These are phyloP conservation scores for Dendrobium huoshanense DNA, from an alignment of 106 monocot species.

Conservation along the genomic window DNA sequence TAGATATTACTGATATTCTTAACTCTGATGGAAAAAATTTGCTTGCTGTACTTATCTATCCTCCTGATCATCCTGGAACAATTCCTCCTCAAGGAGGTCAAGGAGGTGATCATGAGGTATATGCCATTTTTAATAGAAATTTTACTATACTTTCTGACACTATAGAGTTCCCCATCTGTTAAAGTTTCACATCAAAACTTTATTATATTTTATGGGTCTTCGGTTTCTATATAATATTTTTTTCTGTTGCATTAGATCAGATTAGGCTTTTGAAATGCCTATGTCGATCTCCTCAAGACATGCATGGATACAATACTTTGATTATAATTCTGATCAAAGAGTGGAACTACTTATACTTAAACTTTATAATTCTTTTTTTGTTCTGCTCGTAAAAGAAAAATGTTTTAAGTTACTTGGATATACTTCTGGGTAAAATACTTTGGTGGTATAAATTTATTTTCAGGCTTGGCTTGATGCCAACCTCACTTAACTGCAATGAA, in stretches of 20 bases:
- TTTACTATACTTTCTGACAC: background rate
- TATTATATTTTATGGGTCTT: background rate
- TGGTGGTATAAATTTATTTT: background rate
- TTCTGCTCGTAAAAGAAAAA: background rate
- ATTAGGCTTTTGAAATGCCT: background rate
- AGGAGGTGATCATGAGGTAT: constrained; percentile 99
- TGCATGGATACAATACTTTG: background rate
- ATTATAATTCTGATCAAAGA: background rate
- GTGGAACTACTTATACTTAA: background rate
- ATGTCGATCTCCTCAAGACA: background rate
- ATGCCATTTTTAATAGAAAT: constrained; percentile 5
- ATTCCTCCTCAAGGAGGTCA: constrained; percentile 92
- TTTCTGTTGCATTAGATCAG: background rate
- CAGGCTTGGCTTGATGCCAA: background rate
- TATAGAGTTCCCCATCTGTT: background rate
- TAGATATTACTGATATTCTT: constrained; percentile 88
- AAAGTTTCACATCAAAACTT: background rate
- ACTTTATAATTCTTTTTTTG: background rate
- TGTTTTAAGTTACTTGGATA: background rate
- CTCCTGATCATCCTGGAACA: constrained; percentile 93
- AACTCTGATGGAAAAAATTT: constrained; percentile 70
- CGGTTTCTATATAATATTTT: background rate
- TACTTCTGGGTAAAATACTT: background rate
- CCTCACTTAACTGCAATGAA: background rate
- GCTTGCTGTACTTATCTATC: constrained; percentile 92